Conservation (phyloP, 2,329 filamentous ascomycete genomes). For the Penicillium sclerotiorum region DNA sequence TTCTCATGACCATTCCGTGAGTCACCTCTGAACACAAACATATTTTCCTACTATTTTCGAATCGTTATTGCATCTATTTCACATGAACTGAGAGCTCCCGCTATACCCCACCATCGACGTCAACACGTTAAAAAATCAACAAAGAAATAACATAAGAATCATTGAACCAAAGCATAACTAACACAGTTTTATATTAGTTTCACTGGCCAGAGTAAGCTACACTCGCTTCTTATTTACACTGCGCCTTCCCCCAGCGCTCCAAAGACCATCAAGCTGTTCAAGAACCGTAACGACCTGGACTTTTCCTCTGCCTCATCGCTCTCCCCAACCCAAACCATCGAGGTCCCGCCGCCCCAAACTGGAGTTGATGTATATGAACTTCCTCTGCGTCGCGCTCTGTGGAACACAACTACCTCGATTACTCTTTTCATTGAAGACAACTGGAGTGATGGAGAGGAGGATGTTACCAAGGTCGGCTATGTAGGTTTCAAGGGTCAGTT, state of each 20-base stretch:
- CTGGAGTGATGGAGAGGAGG: conserved; percentile 77
- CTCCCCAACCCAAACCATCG: conserved; percentile 71
- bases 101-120: conserved; percentile 28
- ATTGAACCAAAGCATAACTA: not conserved
- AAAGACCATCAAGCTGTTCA: conserved; percentile 79
- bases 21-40: too few species aligned
- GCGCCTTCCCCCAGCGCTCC: conserved; percentile 72
- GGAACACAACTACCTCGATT: conserved; percentile 80
- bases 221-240: conserved; percentile 83
- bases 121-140: not conserved
- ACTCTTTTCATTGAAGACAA: conserved; percentile 92
- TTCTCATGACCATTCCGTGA: conserved; percentile 89
- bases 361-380: conserved; percentile 75
- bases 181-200: conserved; percentile 60
- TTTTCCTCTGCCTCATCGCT: conserved; percentile 74
- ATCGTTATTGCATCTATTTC: not conserved
- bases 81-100: conserved; percentile 21
- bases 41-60: not conserved
- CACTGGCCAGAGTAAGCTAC: conserved; percentile 89
- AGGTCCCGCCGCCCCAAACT: conserved; percentile 70
- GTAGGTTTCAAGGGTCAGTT: conserved; percentile 93
- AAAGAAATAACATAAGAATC: not conserved
- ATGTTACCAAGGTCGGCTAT: conserved; percentile 77
- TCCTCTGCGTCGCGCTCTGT: conserved; percentile 81
- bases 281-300: conserved; percentile 85